A percentile compares a stretch with the other conserved stretches of the same genome.
phyloP scores from a whole-genome alignment of 2,329 filamentous ascomycete species.

The Cladophialophora psammophila region DNA sequence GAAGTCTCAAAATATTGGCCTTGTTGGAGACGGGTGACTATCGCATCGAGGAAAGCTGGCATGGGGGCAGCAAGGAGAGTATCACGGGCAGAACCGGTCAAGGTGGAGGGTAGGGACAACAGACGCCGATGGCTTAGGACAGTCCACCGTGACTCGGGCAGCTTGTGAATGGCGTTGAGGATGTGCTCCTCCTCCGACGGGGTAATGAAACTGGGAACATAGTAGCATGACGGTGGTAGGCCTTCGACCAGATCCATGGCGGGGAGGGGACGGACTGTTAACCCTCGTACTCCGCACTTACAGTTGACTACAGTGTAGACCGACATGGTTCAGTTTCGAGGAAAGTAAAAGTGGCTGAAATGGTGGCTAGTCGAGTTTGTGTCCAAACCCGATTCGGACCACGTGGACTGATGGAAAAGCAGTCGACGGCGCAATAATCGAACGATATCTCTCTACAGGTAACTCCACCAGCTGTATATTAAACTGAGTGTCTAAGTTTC shows the following conservation, averaged over 20 bases:
- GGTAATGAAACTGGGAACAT: conserved; percentile 85
- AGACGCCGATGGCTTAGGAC: conserved; percentile 86
- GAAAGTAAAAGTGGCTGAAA: neutral
- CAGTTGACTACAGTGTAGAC: neutral
- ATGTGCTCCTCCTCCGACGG: conserved; percentile 74
- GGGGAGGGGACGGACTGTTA: neutral
- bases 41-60: conserved; percentile 74
- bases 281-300: conserved; percentile 10
- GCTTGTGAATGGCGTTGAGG: conserved; percentile 69
- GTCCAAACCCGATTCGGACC: neutral
- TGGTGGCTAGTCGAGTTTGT: too few relatives aligned
- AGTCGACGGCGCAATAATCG: too few relatives aligned
- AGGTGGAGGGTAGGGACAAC: conserved; percentile 86
- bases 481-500: neutral
- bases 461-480: too few relatives aligned
- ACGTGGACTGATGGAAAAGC: neutral
- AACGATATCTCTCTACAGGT: too few relatives aligned
- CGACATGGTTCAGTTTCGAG: neutral
- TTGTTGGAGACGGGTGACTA: conserved; percentile 65
- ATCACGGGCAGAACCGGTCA: conserved; percentile 69
- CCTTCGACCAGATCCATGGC: conserved; percentile 58
- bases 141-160: conserved; percentile 82
- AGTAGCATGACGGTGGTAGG: conserved; percentile 75
- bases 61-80: conserved; percentile 74
- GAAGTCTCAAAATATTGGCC: conserved; percentile 65